A percentile compares a stretch with the other conserved stretches of the same genome.
Conservation (phyloP, 2,329 filamentous ascomycete genomes). For the Dactylellina drechsleri region DNA sequence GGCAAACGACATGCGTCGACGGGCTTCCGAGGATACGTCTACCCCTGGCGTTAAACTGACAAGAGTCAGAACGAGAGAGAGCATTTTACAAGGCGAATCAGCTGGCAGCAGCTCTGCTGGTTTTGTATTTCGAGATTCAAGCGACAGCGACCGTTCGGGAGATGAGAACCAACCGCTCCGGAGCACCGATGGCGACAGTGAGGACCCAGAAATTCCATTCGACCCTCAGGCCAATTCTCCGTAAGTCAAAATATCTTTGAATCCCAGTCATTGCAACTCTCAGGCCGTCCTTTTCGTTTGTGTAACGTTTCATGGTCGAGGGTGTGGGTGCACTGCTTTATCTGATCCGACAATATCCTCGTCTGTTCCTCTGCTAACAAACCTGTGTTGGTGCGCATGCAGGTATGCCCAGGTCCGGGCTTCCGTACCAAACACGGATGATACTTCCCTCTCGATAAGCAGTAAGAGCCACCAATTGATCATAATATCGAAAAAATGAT, state of each 20-base stretch:
- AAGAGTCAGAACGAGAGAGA: constrained; percentile 22
- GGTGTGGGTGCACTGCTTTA: constrained; percentile 26
- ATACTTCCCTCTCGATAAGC: constrained; percentile 81
- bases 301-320: constrained; percentile 28
- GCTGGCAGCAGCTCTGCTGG: constrained; percentile 27
- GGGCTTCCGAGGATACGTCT: constrained; percentile 11
- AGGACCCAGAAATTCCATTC: constrained; percentile 27
- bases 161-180: constrained; percentile 21
- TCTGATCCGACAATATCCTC: constrained; percentile 39
- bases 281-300: constrained; percentile 5
- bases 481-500: background rate
- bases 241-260: constrained; percentile 15
- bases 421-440: constrained; percentile 79
- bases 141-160: constrained; percentile 19
- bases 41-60: constrained; percentile 29
- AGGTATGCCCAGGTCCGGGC: constrained; percentile 80
- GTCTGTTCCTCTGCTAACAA: constrained; percentile 48
- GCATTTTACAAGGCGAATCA: constrained; percentile 18
- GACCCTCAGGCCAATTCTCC: constrained; percentile 50
- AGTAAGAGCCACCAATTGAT: constrained; percentile 61
- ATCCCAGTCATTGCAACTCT: background rate
- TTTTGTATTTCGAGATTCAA: constrained; percentile 30
- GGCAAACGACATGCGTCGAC: constrained; percentile 32
- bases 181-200: constrained; percentile 24
- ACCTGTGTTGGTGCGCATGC: constrained; percentile 55